Base-by-base conservation (phyloP, 2,329 filamentous ascomycete genomes). In the Xylaria arbuscula region DNA sequence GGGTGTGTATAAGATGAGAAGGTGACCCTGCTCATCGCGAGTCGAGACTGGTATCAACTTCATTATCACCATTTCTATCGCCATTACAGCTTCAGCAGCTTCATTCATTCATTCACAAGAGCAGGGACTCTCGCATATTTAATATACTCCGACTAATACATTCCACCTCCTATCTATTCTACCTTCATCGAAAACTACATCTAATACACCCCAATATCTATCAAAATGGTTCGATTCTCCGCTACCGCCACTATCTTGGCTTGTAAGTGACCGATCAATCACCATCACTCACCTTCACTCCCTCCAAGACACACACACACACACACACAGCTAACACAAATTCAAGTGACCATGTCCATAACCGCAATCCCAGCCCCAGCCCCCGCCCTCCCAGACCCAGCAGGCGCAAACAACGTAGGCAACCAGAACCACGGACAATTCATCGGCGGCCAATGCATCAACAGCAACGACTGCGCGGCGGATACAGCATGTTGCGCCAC, bases 361-460 rank as follows among this genome's bases (percentile, higher is more conserved):
- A 40, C 71, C 22, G 72, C 72, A 7, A 36, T 63, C 45, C 69
- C 70, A 0, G 56, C 60, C 15, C 68, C 58, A 1, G 24, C 59
- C 2, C 65, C 57, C 24, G 60, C 61, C 10, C 66, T 68, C 7
- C 72, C 74, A 10, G 76, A 78, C 71, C 73, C 74, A 3, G 63
- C 64, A 2, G 54, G 54, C 19, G 60, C 36, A 5, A 8, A 13
- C 70, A 73, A 76, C 67, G 53, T 75, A 17, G 76, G 76, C 68
- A 78, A 78, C 69, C 72, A 70, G 15, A 42, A 70, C n/a, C 66
- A 70, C 58, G 32, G 8, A 22, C 75, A 77, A 56, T 78, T 78
- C 71, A 78, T 78, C 67, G 74, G 74, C 53, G 76, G 75, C 4
- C 61, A 74, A 8, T 78, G 76, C 66, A 48, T 72, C 5, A 75